Evolutionary conservation across 257 asterid genomes (phyloP), one percentile per base, ranked within the genome.

Genomic region (Coffea canephora): DNA sequence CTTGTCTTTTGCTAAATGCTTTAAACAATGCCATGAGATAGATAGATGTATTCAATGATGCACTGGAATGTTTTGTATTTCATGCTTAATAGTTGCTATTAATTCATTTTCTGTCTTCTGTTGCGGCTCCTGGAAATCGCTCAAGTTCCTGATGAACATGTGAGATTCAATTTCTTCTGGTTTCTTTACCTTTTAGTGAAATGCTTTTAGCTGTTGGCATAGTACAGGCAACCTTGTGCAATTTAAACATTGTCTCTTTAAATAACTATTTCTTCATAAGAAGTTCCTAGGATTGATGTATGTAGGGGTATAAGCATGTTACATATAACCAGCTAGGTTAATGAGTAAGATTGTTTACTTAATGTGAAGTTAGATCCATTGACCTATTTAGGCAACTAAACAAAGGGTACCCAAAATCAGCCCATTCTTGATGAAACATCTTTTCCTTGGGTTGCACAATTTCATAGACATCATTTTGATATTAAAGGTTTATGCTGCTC

Each of bases 41-140:
- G 23, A 31, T 31, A 31, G 34, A 31, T 31, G 34, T 50, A n/a
- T 27, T 43, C 62, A 10, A 54, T 69, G 78, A 27, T 57, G 9
- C 48, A 54, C 46, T 62, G 13, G 8, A 75, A 23, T 15, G 25
- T 76, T 45, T 2, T 61, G 31, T 48, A 19, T 12, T n/a, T 16
- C 34, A 64, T 31, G 15, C 9, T 5, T 59, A 25, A 77, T 64
- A 62, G 73, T 75, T 82, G 41, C 81, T 54, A 68, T 43, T 72
- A 69, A 73, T 74, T 71, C 70, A 59, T 70, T 70, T 82, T 48
- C 75, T 69, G n/a, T 81, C 65, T 78, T 75, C 55, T 88, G 85
- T 54, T 90, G 83, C 97, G 94, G 99, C 97, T 96, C 62, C 91
- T 96, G 88, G 98, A 96, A 87, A 94, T 96, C 55, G 99, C 99